Percentiles rank a stretch among this genome's conserved stretches.
phyloP scores from a whole-genome alignment of 1,284 basidiomycete genomes.

The Somion occarium region DNA sequence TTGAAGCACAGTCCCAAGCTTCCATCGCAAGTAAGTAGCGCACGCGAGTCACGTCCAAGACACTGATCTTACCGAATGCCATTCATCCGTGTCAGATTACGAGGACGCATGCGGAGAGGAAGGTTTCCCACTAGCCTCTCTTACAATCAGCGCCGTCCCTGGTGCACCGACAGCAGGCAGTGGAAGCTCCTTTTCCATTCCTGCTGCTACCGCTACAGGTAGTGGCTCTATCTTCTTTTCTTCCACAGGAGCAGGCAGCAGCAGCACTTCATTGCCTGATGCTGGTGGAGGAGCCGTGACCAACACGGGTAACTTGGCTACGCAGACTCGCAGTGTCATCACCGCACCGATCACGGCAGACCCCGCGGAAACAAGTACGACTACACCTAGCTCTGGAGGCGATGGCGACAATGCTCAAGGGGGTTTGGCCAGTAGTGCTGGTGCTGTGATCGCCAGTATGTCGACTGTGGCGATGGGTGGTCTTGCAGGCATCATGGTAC shows the following conservation, averaged over 20 bases:
- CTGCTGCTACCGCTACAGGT: not conserved
- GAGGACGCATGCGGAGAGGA: slow-evolving; percentile 7
- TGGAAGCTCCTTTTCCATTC: slow-evolving; percentile 1
- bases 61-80: not conserved
- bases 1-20: not conserved
- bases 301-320: not conserved
- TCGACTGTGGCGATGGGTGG: not conserved
- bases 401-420: slow-evolving; percentile 1
- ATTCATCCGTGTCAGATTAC: slow-evolving; percentile 6
- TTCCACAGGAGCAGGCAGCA: not conserved
- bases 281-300: not conserved
- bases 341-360: not conserved
- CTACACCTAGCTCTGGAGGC: not conserved
- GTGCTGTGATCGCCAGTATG: not conserved
- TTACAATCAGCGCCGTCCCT: slow-evolving; percentile 6
- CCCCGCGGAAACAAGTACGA: not conserved
- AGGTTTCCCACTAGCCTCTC: slow-evolving; percentile 6
- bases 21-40: slow-evolving; percentile 1
- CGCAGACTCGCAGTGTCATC: not conserved
- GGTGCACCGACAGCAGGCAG: not conserved
- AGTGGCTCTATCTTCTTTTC: slow-evolving; percentile 3
- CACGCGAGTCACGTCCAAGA: too few relatives aligned
- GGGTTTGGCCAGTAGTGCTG: not conserved
- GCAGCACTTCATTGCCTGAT: too few relatives aligned
- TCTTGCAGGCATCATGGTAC: not conserved